Evolutionary conservation across 2,329 filamentous ascomycete species (phyloP), one percentile per base, ranked within the genome.

Genomic region (Geosmithia flava): DNA sequence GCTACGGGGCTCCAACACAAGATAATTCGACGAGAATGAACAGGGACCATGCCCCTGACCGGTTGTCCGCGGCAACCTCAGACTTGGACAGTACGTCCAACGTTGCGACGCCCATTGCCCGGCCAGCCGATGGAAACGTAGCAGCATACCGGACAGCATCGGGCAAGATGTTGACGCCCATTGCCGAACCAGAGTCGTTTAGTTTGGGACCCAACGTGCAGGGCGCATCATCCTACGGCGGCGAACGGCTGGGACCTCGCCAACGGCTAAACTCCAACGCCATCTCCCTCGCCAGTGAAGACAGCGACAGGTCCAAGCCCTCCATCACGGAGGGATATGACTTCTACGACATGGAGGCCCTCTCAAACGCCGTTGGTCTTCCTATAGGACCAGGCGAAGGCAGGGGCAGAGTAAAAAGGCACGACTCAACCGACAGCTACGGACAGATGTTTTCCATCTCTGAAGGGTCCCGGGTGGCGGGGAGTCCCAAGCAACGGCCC

Each of bases 21-120:
- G 66, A 69, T 27, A 60, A 64, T 20, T 68, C 68, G 2, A 65
- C 68, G 1, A 58, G 67, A 23, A 61, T 58, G 52, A 61, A 56
- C 47, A 60, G 55, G 20, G 56, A 45, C 17, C 40, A 33, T 68
- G 68, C 23, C 77, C 40, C n/a, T 68, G 68, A 27, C 77, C 75
- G 0, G 60, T 78, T 2, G 63, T 79, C 33, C 3, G 33, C 33
- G 15, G 33, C 33, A 37, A 11, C 33, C 0, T 62, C 74, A 0
- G 70, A 76, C 48, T 68, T 78, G 19, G 78, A 80, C 51, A 82
- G 75, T 57, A 81, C 77, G 7, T 83, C 79, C 1, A 81, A 81
- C 51, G 69, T 78, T 23, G 66, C 77, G 2, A 83, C 79, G 0
- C 80, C 80, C 0, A 59, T 81, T 6, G 78, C 72, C 2, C 67